phyloP scores from a whole-genome alignment of 1,284 basidiomycete species.

The Heliocybe sulcata region DNA sequence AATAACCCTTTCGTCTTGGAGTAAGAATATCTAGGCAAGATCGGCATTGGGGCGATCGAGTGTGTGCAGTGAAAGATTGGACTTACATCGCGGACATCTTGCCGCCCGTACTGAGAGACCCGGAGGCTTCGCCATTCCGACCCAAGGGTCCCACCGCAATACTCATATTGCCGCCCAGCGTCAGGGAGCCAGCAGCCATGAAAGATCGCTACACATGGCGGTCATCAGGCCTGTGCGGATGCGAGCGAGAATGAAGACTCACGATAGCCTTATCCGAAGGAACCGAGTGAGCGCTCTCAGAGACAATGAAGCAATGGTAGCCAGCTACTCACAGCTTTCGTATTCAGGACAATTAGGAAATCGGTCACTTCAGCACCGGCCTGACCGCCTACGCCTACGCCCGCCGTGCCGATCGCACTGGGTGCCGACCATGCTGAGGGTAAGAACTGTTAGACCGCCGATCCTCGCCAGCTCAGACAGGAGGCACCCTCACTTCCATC shows the following conservation, averaged over 20 bases:
- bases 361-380: conserved; percentile 89
- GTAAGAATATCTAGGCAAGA: conserved; percentile 74
- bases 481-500: conserved; percentile 66
- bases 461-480: neutral
- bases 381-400: conserved; percentile 85
- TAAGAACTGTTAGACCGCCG: neutral
- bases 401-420: conserved; percentile 93
- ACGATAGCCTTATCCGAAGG: conserved; percentile 44
- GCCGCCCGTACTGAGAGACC: conserved; percentile 81
- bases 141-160: conserved; percentile 92
- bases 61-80: neutral
- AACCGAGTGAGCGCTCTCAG: conserved; percentile 1
- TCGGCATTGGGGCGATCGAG: conserved; percentile 4
- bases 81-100: conserved; percentile 86
- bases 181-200: conserved; percentile 92
- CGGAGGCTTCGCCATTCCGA: conserved; percentile 90
- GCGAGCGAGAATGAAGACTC: conserved; percentile 21
- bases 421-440: conserved; percentile 84
- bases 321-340: conserved; percentile 48
- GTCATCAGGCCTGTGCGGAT: conserved; percentile 2
- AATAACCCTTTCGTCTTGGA: conserved; percentile 93
- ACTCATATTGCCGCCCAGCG: conserved; percentile 89
- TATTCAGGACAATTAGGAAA: conserved; percentile 90
- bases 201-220: conserved; percentile 65
- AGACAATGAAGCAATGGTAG: conserved; percentile 15